Base-by-base conservation (phyloP, 257 asterid genomes). In the Solanum sitiens region DNA sequence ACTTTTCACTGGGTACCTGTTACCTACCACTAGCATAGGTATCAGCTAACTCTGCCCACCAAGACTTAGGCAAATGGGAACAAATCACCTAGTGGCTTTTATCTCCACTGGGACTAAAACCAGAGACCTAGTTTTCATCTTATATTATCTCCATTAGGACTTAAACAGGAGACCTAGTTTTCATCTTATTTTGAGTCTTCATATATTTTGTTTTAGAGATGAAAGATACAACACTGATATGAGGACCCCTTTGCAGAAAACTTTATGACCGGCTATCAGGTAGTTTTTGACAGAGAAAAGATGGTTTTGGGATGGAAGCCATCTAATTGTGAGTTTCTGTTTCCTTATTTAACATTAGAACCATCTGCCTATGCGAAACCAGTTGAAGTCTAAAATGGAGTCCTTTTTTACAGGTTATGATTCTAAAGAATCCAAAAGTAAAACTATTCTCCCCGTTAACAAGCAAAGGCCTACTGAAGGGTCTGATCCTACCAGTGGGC, bases 261-360 rank as follows among this genome's bases (percentile, higher is more conserved):
- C 86, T 96, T 96, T 44, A 96, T 96, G 99, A 90, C 95, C 42
- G 99, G 98, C 68, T 92, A 97, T 65, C 96, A 97, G 18, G 86
- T 96, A 3, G 91, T 94, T 86, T 97, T 97, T 82, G 96, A 97
- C 87, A 94, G 98, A 2, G 99, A 96, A 91, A 94, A 94, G 89
- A 94, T 93, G 96, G 92, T 91, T 88, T 86, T 97, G 93, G 98
- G 99, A 13, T 97, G 99, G 99, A 93, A 90, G 87, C 93, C 90
- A 67, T 91, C 99, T 1, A 77, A 91, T 89, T 97, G 99, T 97
- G 88, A 94, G 99, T 92, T 84, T 32, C 12, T 23, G 20, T 56
- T 39, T 39, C 88, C 15, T 33, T 32, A 53, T 27, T 40, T 53
- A 39, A 27, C 37, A 44, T 45, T 23, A 73, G 40, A 73, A 37